Base-by-base conservation (phyloP, 2,329 filamentous ascomycete species). In the Xylariaceae sp. region DNA sequence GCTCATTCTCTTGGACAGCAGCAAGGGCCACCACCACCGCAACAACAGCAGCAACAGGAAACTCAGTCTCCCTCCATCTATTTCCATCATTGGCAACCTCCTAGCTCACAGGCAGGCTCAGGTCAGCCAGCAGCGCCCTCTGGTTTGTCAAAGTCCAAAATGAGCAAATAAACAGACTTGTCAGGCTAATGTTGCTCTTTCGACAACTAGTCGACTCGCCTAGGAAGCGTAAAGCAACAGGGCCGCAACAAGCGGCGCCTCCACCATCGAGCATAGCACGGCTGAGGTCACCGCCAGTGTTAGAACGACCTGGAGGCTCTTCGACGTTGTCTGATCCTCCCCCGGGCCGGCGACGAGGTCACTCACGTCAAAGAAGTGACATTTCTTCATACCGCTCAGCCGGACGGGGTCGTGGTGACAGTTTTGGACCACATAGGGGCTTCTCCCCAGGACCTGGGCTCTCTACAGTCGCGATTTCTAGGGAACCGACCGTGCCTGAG, bases 61-160 rank as follows among this genome's bases (percentile, higher is more conserved):
- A 66, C 78, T 34, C 72, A 83, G 49, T 87, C 85, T 31, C 81
- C 85, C 0, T 85, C 83, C 17, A 86, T 95, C 36, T 93, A 88
- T 64, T 95, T 95, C 62, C 88, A 95, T 59, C 88, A 95, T 61
- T 95, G 89, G 89, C 86, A 91, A 45, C 89, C 89, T 34, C 89
- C 89, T 12, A 77, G 74, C 17, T 77, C 80, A 48, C 76, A 86
- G 64, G 71, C 73, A 50, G 68, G 72, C 60, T 72, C 76, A 43
- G 79, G 81, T 55, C 82, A 85, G 60, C 84, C 85, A 46, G 78
- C 78, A 56, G 85, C 85, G 48, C 84, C 87, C 57, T 83, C 85
- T 69, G 82, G 84, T 79, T 84, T 79, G 81, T 80, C 72, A 64
- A 77, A 69, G 60, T 64, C 63, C 59, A 75, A 73, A 64, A 68